A percentile compares a stretch with the other conserved stretches of the same genome.
Conservation (phyloP, 805 yeast species). For the Torulaspora franciscae region DNA sequence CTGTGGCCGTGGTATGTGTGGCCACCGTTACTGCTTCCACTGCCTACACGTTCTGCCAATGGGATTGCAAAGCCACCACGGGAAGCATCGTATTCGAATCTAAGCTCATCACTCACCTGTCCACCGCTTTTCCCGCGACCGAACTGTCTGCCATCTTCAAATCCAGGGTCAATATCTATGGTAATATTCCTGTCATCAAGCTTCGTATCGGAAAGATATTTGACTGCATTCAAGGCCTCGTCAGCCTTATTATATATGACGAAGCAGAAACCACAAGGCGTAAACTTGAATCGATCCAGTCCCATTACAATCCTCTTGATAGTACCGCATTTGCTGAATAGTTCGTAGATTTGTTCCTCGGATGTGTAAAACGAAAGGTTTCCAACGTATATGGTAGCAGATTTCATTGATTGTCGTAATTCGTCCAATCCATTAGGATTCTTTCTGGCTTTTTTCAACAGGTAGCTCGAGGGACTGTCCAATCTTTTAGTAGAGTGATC, state of each 20-base stretch:
- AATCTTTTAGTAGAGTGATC: slow-evolving; percentile 60
- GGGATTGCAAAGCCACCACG: slow-evolving; percentile 45
- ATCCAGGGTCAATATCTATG: slow-evolving; percentile 94
- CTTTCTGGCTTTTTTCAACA: slow-evolving; percentile 58
- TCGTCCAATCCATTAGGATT: slow-evolving; percentile 52
- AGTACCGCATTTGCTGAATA: slow-evolving; percentile 77
- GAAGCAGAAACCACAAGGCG: slow-evolving; percentile 97
- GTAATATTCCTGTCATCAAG: slow-evolving; percentile 77
- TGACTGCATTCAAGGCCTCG: slow-evolving; percentile 77
- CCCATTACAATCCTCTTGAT: slow-evolving; percentile 89
- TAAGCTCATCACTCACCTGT: slow-evolving; percentile 70
- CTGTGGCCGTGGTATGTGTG: slow-evolving; percentile 7
- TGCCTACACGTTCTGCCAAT: slow-evolving; percentile 31
- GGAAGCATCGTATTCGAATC: slow-evolving; percentile 47
- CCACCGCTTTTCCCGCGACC: slow-evolving; percentile 94
- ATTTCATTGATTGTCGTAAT: slow-evolving; percentile 57
- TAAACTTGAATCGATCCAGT: slow-evolving; percentile 77
- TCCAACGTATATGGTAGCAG: slow-evolving; percentile 85
- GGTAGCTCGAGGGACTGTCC: slow-evolving; percentile 67
- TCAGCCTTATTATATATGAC: slow-evolving; percentile 65
- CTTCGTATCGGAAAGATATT: slow-evolving; percentile 74
- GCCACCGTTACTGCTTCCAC: slow-evolving; percentile 3
- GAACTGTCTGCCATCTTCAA: slow-evolving; percentile 89
- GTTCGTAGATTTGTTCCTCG: slow-evolving; percentile 88
- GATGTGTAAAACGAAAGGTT: slow-evolving; percentile 85